Base-by-base conservation (phyloP, 2,329 filamentous ascomycete genomes). In the Aspergillus quadrilineatus region DNA sequence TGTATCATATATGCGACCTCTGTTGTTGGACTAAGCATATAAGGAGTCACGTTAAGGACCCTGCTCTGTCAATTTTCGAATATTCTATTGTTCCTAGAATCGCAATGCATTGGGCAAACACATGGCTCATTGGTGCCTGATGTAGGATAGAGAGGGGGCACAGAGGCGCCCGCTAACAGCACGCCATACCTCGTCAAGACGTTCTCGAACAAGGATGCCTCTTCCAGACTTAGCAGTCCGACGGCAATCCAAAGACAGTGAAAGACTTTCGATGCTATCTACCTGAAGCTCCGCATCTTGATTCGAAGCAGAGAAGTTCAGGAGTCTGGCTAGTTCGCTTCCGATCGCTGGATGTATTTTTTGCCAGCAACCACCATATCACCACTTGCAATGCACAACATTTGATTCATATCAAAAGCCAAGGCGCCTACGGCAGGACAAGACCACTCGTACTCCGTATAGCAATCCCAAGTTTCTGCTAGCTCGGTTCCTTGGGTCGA, bases 131-230 rank as follows among this genome's bases (percentile, higher is more conserved):
- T n/a, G 43, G 26, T 30, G n/a, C 28, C 36, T 54, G 47, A 37
- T 49, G 39, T 46, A 37, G 50, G 42, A 45, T 34, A 29, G 34
- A 39, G 39, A 43, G 48, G 36, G 36, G 37, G 26, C 34, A n/a
- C 32, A 17, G 55, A 41, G 41, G 32, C 17, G 15, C 45, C 37
- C 53, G 26, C 36, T 57, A 34, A 34, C 44, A 12, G 14, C 43
- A 42, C 32, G 49, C 53, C 55, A 37, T 52, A 47, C 52, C 48
- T 43, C 34, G 44, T 47, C 49, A 56, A 53, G 17, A 29, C 34
- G 43, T 37, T 48, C 34, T 37, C 9, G 30, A 14, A 37, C 34
- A 37, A 37, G 34, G 34, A 37, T 14, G 7, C 34, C 10, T 14
- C 34, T 12, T 4, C 34, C 7, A 12, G 32, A 8, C 10, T 34